Conservation (phyloP, 768 basidiomycete genomes). For the Hebeloma cylindrosporum region DNA sequence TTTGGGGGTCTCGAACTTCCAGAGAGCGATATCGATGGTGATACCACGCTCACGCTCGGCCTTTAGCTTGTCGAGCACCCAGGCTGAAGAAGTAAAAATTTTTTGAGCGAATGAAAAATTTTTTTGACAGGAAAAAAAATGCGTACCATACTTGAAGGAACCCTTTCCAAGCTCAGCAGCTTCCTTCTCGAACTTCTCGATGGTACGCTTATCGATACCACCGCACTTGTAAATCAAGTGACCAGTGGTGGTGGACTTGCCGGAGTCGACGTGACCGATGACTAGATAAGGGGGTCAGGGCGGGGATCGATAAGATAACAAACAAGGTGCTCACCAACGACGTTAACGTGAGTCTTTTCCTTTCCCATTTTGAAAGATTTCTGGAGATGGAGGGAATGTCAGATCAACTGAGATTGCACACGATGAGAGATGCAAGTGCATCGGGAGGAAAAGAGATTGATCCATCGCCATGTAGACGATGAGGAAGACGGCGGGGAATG, state of each 20-base stretch:
- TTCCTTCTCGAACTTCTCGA: constrained; percentile 99
- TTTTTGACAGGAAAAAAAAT: constrained; percentile 13
- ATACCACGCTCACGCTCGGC: constrained; percentile 99
- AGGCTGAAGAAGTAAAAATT: constrained; percentile 58
- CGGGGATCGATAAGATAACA: constrained; percentile 29
- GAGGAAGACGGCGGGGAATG: constrained; percentile 11
- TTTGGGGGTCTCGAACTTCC: constrained; percentile 99
- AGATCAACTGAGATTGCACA: constrained; percentile 27
- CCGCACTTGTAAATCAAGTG: constrained; percentile 99
- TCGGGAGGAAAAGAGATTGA: constrained; percentile 25
- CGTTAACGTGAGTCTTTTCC: constrained; percentile 96
- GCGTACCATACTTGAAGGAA: constrained; percentile 94
- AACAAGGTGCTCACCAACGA: constrained; percentile 72
- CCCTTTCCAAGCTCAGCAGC: constrained; percentile 99
- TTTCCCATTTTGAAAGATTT: constrained; percentile 86
- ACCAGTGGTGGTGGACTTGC: constrained; percentile 99
- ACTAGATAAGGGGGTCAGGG: constrained; percentile 51
- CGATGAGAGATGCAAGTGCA: constrained; percentile 25
- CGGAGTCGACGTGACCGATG: constrained; percentile 99
- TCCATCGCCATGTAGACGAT: constrained; percentile 24
- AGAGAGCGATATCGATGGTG: constrained; percentile 99
- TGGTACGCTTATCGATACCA: constrained; percentile 99
- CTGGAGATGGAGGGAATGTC: constrained; percentile 31
- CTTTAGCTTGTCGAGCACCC: constrained; percentile 99
- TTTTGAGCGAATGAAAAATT: constrained; percentile 12